These are phyloP conservation scores for Mucor ambiguus DNA, from an alignment of 371 early-diverging fungal species.

Conservation along the genomic window DNA sequence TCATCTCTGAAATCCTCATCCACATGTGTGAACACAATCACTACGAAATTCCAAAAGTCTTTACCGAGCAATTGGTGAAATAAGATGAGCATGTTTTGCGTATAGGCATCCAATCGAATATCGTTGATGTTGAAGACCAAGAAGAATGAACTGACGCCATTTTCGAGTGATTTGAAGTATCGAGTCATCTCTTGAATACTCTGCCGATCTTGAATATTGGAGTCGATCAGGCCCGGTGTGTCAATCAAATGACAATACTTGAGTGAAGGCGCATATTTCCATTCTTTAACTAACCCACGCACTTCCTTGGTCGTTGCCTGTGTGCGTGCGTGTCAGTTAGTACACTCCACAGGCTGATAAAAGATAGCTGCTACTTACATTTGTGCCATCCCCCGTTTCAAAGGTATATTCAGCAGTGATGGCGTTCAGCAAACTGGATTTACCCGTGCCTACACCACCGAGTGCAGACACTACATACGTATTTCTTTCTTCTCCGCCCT, in stretches of 20 bases:
- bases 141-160: conserved; percentile 64
- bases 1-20: conserved; percentile 61
- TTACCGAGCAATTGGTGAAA: conserved; percentile 61
- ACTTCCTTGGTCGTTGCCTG: conserved; percentile 30
- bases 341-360: not conserved
- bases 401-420: conserved; percentile 47
- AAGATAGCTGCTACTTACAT: conserved; percentile 21
- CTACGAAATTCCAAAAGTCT: conserved; percentile 65
- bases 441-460: conserved; percentile 51
- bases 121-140: conserved; percentile 62
- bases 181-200: conserved; percentile 58
- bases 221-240: conserved; percentile 61
- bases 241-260: conserved; percentile 48
- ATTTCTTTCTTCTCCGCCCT: conserved; percentile 14
- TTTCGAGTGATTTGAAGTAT: conserved; percentile 57
- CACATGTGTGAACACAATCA: conserved; percentile 65
- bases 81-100: conserved; percentile 60
- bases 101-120: conserved; percentile 61
- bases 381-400: conserved; percentile 39
- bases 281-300: conserved; percentile 34
- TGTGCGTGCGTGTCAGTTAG: not conserved
- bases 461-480: conserved; percentile 46
- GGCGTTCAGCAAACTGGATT: conserved; percentile 51
- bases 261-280: conserved; percentile 35
- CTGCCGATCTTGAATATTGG: conserved; percentile 52